Base-by-base conservation (phyloP, 257 asterid species). In the Ligustrum vulgare region DNA sequence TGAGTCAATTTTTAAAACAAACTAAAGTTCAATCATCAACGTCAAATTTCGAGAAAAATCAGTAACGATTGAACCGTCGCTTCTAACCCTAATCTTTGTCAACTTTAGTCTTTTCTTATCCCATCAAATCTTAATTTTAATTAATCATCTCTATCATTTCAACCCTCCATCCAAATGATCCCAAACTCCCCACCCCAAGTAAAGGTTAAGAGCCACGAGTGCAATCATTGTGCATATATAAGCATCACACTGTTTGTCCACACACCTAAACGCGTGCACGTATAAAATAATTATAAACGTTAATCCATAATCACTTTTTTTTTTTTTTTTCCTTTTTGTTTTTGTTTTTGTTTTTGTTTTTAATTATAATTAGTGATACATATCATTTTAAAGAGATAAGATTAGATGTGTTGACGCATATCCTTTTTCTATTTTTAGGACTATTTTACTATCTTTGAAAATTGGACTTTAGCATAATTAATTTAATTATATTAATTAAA, bases 121-220 rank as follows among this genome's bases (percentile, higher is more conserved):
- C 76, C 73, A 80, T 84, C 78, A 76, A 76, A 81, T 78, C 70
- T 84, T 78, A 78, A 81, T 72, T 72, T 75, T 78, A 76, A 76
- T 75, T 78, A 76, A 76, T 78, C 73, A 76, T 66, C 79, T 76
- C 60, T 81, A 78, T 78, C 84, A 72, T 81, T 75, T 3, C 64
- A 78, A 70, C 82, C 75, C 74, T 78, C 75, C 80, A 80, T 83
- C 56, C 56, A 45, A 45, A 13, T 45, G n/a, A 15, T 45, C 83
- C 72, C 78, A 80, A 60, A 25, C 33, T 60, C 69, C 80, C 66
- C 65, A 77, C 73, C 66, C 73, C 35, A 69, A 35, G 68, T 36
- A 31, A 79, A 75, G 74, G 49, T 78, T 11, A 79, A 78, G 79
- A 76, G 82, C 84, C 88, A 84, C 88, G 88, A 79, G 84, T 79